Evolutionary conservation across 1,284 basidiomycete genomes (phyloP).

Genomic region (Puccinia coronata): DNA sequence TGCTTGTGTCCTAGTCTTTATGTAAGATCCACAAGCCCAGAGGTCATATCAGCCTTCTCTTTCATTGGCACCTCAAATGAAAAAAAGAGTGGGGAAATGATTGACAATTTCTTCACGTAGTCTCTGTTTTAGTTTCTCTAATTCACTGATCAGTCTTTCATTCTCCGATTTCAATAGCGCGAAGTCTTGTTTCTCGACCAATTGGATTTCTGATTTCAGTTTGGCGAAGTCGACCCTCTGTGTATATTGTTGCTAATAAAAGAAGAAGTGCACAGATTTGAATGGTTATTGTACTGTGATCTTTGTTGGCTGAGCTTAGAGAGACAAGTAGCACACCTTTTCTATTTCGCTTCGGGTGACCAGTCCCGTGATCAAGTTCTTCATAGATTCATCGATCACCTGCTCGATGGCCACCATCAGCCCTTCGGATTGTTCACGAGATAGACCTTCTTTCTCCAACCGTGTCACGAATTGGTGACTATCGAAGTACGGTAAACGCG

Average conservation of each 20-base stretch:
- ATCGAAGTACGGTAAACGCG: conserved; percentile 70
- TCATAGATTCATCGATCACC: conserved; percentile 89
- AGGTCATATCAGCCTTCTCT: background rate
- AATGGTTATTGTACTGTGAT: too few relatives aligned
- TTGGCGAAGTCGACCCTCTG: conserved; percentile 97
- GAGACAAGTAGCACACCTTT: conserved; percentile 35
- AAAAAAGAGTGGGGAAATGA: background rate
- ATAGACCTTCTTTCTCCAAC: conserved; percentile 80
- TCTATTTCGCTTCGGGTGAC: conserved; percentile 46
- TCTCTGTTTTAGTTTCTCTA: conserved; percentile 93
- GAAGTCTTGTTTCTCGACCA: conserved; percentile 96
- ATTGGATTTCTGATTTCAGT: conserved; percentile 91
- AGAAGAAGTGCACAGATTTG: too few relatives aligned
- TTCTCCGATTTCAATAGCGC: conserved; percentile 87
- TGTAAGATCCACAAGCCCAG: background rate
- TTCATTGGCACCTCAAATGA: conserved; percentile 60
- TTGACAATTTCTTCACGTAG: conserved; percentile 68
- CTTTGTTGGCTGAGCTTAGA: background rate
- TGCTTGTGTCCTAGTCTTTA: conserved; percentile 82
- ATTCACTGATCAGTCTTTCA: conserved; percentile 83
- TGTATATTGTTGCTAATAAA: conserved; percentile 77
- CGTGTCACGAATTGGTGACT: conserved; percentile 90
- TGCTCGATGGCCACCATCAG: conserved; percentile 92
- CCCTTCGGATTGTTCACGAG: conserved; percentile 84
- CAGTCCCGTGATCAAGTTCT: conserved; percentile 32